Percentiles rank a stretch among this genome's conserved stretches.
These are phyloP conservation scores for Diutina pseudorugosa DNA, from an alignment of 1,139 yeast genomes.

Conservation along the genomic window DNA sequence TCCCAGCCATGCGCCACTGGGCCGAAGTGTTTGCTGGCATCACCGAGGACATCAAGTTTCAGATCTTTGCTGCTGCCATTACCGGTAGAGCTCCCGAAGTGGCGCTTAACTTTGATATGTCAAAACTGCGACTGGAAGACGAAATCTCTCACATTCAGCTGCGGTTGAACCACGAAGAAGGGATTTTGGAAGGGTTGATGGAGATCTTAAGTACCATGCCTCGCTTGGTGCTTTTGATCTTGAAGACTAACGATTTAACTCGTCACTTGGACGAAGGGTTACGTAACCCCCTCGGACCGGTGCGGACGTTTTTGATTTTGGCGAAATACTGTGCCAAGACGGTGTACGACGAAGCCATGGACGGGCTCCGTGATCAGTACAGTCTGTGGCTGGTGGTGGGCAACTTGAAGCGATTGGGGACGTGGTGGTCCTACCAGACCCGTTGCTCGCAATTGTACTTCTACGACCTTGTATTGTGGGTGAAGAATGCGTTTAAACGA, in stretches of 20 bases:
- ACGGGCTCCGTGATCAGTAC: neutral
- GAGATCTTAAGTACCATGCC: conserved; percentile 71
- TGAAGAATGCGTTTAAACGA: conserved; percentile 11
- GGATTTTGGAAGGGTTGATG: conserved; percentile 69
- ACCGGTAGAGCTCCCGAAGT: conserved; percentile 62
- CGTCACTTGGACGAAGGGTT: conserved; percentile 78
- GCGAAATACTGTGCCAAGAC: conserved; percentile 81
- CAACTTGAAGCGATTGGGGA: conserved; percentile 11
- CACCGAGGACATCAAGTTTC: conserved; percentile 59
- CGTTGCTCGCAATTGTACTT: conserved; percentile 41
- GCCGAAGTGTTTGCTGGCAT: conserved; percentile 79
- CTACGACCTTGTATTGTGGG: conserved; percentile 37
- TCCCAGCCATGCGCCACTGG: conserved; percentile 52
- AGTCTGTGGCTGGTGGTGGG: conserved; percentile 8
- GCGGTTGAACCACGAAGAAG: conserved; percentile 44
- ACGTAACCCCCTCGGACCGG: conserved; percentile 76
- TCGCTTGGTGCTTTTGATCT: conserved; percentile 66
- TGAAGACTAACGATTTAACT: conserved; percentile 90
- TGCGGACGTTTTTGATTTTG: conserved; percentile 78
- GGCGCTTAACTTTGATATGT: conserved; percentile 36
- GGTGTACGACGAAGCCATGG: conserved; percentile 45
- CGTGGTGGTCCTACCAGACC: conserved; percentile 39
- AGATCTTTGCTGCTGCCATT: conserved; percentile 81
- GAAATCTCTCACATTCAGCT: conserved; percentile 58
- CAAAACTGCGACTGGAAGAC: conserved; percentile 36